Base-by-base conservation (phyloP, 345 rosid genomes). In the Limnanthes douglasii region DNA sequence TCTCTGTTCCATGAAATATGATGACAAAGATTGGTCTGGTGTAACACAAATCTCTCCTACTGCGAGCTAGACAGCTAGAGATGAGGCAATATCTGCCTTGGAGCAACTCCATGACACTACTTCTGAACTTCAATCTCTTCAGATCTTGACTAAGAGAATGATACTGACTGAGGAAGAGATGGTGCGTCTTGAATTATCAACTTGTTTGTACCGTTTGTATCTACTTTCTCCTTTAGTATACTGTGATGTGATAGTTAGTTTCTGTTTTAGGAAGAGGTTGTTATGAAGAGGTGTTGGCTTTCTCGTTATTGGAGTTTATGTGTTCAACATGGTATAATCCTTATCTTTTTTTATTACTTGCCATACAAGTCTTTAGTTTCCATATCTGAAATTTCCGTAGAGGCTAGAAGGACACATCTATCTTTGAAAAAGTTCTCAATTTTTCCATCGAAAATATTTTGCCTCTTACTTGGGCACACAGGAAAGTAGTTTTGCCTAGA, bases 221-320 rank as follows among this genome's bases (percentile, higher is more conserved):
- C 25, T 31, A 25, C 45, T 31, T 45, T 21, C 57, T 31, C 26
- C 31, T 35, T 50, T 30, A 41, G 45, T 55, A 19, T 45, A 54
- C 53, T 47, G 58, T 55, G 44, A 64, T 31, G 31, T 62, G 53
- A 56, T 62, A 38, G 46, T 37, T 46, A 37, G 61, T 70, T 56
- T 50, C 62, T 39, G 45, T 61, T 30, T 40, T 74, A 90, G 98
- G 98, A 90, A 59, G 98, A 90, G 55, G 84, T 90, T 42, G 82
- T 80, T 44, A 38, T 90, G 51, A 90, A 84, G 85, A 90, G 98
- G 53, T 90, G 96, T 56, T 90, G 98, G 98, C 95, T 90, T 64
- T 94, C 98, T 51, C 82, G 85, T 14, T 84, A 90, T 59, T 84
- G 98, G 98, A 69, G 69, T 53, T 64, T 80, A 64, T 80, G 88